Percentiles rank a stretch among this genome's conserved stretches.
Conservation (phyloP, 495 filamentous ascomycete genomes). For the Penicillium goetzii region DNA sequence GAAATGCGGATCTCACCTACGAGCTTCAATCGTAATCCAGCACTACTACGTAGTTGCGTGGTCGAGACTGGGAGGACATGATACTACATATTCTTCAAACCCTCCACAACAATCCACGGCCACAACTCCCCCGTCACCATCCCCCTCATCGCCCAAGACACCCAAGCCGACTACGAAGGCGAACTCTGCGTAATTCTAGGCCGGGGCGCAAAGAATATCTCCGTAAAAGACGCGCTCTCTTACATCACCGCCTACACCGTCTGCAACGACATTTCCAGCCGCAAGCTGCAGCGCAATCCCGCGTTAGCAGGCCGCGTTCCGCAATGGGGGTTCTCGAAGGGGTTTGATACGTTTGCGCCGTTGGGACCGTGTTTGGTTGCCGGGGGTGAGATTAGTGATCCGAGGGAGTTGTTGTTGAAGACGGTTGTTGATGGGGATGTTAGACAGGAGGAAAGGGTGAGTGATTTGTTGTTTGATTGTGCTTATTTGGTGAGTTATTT, state of each 20-base stretch:
- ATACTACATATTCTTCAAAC: slow-evolving; percentile 58
- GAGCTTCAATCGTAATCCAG: too few species aligned
- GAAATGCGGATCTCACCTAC: too few species aligned
- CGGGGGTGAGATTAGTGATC: slow-evolving; percentile 46
- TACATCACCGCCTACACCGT: slow-evolving; percentile 54
- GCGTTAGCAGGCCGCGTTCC: slow-evolving; percentile 64
- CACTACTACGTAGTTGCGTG: not conserved
- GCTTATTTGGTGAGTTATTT: slow-evolving; percentile 68
- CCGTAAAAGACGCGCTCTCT: slow-evolving; percentile 41
- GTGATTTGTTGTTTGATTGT: slow-evolving; percentile 73
- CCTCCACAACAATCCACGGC: slow-evolving; percentile 47
- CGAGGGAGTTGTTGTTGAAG: slow-evolving; percentile 57
- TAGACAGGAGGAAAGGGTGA: slow-evolving; percentile 65
- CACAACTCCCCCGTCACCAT: slow-evolving; percentile 46
- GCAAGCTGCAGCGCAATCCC: slow-evolving; percentile 49
- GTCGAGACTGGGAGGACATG: too few species aligned
- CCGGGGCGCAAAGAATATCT: slow-evolving; percentile 49
- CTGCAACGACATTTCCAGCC: slow-evolving; percentile 54
- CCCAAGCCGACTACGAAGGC: slow-evolving; percentile 57
- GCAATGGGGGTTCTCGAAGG: slow-evolving; percentile 76
- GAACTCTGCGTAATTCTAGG: slow-evolving; percentile 52
- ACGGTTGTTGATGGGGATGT: slow-evolving; percentile 66
- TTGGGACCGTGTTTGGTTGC: slow-evolving; percentile 59
- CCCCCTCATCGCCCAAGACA: slow-evolving; percentile 53
- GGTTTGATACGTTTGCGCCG: slow-evolving; percentile 77